phyloP scores from a whole-genome alignment of 139 green algal species.

The Chara braunii region DNA sequence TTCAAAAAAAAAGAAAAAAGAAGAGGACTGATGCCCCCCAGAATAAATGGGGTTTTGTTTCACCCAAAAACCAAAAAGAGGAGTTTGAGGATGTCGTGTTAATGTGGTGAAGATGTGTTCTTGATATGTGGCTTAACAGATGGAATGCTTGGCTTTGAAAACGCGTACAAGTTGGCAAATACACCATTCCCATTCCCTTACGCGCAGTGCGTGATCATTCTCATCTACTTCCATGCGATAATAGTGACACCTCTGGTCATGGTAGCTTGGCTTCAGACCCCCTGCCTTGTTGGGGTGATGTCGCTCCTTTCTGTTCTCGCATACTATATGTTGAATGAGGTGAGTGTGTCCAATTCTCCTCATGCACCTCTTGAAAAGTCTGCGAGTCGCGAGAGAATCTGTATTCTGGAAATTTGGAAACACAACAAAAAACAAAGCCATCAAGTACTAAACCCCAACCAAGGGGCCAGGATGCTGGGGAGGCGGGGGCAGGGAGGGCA shows the following conservation, averaged over 20 bases:
- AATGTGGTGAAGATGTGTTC: too few species aligned
- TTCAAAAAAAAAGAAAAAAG: background rate
- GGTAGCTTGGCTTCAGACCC: background rate
- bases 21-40: background rate
- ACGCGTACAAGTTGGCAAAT: slow-evolving; percentile 18
- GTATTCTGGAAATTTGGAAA: too few species aligned
- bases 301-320: slow-evolving; percentile 20
- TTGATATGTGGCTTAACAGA: slow-evolving; percentile 3
- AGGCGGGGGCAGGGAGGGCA: too few species aligned
- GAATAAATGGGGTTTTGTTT: too few species aligned
- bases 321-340: slow-evolving; percentile 31
- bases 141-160: slow-evolving; percentile 31
- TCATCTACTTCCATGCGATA: slow-evolving; percentile 25
- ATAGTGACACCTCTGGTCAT: slow-evolving; percentile 14
- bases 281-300: background rate
- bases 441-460: too few species aligned
- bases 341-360: too few species aligned
- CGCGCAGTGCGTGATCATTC: slow-evolving; percentile 12
- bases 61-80: too few species aligned
- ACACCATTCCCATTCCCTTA: slow-evolving; percentile 37
- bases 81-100: too few species aligned
- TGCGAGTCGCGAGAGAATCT: too few species aligned
- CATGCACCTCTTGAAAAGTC: too few species aligned
- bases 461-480: too few species aligned
- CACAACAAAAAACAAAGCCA: too few species aligned